Percentiles rank a stretch among this genome's conserved stretches.
phyloP scores from a whole-genome alignment of 1,284 basidiomycete genomes.

The Heterobasidion occidentale region DNA sequence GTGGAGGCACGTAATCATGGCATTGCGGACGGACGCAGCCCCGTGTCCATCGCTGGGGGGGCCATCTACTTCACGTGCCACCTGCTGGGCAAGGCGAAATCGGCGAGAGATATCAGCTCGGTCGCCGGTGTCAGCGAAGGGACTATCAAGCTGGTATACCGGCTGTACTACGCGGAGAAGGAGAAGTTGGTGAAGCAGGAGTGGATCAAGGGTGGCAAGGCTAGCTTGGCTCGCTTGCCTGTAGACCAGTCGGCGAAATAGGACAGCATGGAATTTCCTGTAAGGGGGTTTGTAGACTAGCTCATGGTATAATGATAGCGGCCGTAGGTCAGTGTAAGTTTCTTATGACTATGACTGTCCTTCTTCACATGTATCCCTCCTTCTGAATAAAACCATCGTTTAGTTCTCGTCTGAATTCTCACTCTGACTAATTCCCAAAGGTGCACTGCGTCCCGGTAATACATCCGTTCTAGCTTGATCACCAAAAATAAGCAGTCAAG shows the following conservation, averaged over 20 bases:
- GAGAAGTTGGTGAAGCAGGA: constrained; percentile 74
- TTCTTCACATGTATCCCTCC: not conserved
- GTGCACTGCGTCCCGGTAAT: no score
- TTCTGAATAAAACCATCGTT: not conserved
- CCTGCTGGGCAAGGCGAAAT: constrained; percentile 69
- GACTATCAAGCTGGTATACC: constrained; percentile 87
- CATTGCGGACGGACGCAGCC: constrained; percentile 88
- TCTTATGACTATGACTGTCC: not conserved
- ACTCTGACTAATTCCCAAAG: no score
- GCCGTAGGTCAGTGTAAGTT: not conserved
- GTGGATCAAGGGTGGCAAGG: constrained; percentile 76
- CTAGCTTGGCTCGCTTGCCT: constrained; percentile 43
- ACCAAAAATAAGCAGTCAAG: no score
- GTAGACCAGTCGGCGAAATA: not conserved
- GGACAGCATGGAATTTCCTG: not conserved
- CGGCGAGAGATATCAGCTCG: constrained; percentile 81
- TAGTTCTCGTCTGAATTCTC: no score
- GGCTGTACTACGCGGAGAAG: constrained; percentile 59
- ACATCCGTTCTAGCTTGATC: no score
- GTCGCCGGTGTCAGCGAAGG: constrained; percentile 98
- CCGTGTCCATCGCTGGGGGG: constrained; percentile 93
- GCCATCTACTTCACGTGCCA: constrained; percentile 92
- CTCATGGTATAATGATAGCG: not conserved
- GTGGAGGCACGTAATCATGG: constrained; percentile 75
- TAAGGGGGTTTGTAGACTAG: not conserved